Conservation (phyloP, 2,329 filamentous ascomycete species). For the Phialophora expanda region DNA sequence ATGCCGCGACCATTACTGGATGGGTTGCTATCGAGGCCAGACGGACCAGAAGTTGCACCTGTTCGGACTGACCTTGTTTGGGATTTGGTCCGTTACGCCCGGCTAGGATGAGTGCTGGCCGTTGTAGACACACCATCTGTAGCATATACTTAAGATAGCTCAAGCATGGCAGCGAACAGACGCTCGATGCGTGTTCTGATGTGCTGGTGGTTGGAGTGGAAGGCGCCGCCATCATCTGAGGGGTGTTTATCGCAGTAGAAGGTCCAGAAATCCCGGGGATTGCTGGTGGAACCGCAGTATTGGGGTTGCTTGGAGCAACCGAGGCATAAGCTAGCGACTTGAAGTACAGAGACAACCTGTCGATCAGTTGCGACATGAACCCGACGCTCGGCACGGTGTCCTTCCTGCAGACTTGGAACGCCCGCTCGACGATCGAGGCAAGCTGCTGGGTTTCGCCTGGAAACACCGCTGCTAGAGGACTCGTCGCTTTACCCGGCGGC, state of each 20-base stretch:
- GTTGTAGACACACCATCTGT: slow-evolving; percentile 36
- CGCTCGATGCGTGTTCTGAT: slow-evolving; percentile 19
- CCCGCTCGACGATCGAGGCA: slow-evolving; percentile 25
- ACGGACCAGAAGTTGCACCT: slow-evolving; percentile 38
- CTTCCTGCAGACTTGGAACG: slow-evolving; percentile 32
- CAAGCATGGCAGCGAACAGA: slow-evolving; percentile 19
- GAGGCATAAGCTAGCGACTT: slow-evolving; percentile 26
- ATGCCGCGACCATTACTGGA: slow-evolving; percentile 42
- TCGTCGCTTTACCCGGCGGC: slow-evolving; percentile 26
- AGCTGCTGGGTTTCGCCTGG: slow-evolving; percentile 30
- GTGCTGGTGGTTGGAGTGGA: slow-evolving; percentile 22
- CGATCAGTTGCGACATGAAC: slow-evolving; percentile 33
- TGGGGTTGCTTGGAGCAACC: slow-evolving; percentile 1
- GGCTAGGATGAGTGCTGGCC: slow-evolving; percentile 20
- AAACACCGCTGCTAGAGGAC: slow-evolving; percentile 22
- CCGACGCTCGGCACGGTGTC: slow-evolving; percentile 27
- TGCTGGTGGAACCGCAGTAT: slow-evolving; percentile 4
- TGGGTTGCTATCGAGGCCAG: slow-evolving; percentile 42
- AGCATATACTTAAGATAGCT: slow-evolving; percentile 33
- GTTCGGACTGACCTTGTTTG: slow-evolving; percentile 35
- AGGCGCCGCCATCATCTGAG: slow-evolving; percentile 20
- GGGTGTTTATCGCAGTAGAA: slow-evolving; percentile 11
- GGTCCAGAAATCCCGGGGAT: slow-evolving; percentile 12
- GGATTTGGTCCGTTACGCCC: slow-evolving; percentile 17
- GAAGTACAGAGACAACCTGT: slow-evolving; percentile 34